Conservation (phyloP, 768 basidiomycete species). For the Dioszegia aurantiaca region DNA sequence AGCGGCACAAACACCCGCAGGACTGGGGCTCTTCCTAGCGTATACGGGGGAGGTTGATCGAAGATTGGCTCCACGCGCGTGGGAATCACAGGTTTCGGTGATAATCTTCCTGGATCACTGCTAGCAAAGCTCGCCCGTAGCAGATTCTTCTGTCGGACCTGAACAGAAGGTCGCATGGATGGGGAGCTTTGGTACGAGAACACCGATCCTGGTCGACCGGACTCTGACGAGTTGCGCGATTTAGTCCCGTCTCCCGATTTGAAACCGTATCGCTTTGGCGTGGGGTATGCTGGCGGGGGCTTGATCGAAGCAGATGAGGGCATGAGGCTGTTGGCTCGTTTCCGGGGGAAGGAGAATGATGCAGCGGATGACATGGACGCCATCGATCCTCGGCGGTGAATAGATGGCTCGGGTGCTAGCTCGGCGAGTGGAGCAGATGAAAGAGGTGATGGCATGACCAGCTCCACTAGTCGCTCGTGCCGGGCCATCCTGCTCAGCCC, state of each 20-base stretch:
- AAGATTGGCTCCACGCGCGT: conserved; percentile 44
- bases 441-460: conserved; percentile 48
- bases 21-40: conserved; percentile 39
- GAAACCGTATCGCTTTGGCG: conserved; percentile 50
- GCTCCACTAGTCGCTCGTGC: conserved; percentile 45
- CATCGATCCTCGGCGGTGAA: conserved; percentile 33
- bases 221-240: conserved; percentile 38
- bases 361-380: conserved; percentile 34
- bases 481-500: conserved; percentile 23
- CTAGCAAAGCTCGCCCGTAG: conserved; percentile 27
- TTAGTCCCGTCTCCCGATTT: conserved; percentile 29
- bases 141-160: conserved; percentile 1
- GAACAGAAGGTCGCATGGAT: conserved; percentile 16
- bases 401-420: conserved; percentile 11
- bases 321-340: conserved; percentile 27
- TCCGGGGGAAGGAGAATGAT: conserved; percentile 29
- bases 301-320: conserved; percentile 11
- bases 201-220: conserved; percentile 44
- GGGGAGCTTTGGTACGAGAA: conserved; percentile 39
- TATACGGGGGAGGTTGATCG: conserved; percentile 45
- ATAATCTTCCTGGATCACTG: conserved; percentile 24
- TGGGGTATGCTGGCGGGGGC: conserved; percentile 42
- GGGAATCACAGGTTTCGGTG: neutral
- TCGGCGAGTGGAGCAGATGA: conserved; percentile 7
- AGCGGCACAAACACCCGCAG: conserved; percentile 50